Conservation (phyloP, 2,329 filamentous ascomycete genomes). For the Botrytis aclada region DNA sequence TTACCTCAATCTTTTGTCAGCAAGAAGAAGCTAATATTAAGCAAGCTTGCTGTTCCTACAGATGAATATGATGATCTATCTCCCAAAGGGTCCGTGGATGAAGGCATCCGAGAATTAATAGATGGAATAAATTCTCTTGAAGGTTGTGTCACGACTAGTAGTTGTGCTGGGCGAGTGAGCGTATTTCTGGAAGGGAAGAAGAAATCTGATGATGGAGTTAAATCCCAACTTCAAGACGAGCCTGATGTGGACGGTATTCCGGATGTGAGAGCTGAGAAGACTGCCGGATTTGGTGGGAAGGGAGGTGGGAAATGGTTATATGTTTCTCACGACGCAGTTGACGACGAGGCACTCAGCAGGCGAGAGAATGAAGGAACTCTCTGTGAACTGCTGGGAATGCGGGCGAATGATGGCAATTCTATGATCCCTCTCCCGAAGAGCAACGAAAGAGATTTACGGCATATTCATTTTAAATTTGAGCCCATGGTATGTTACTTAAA, state of each 20-base stretch:
- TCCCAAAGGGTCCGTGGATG: conserved; percentile 85
- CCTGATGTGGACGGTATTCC: conserved; percentile 24
- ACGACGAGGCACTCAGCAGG: conserved; percentile 22
- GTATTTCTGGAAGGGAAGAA: conserved; percentile 82
- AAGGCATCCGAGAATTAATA: conserved; percentile 73
- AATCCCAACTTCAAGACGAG: conserved; percentile 13
- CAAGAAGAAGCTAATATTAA: conserved; percentile 72
- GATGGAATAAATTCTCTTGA: conserved; percentile 70
- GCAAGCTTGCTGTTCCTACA: conserved; percentile 64
- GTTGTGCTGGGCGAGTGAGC: conserved; percentile 82
- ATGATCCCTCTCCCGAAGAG: not conserved
- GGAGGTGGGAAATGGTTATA: conserved; percentile 83
- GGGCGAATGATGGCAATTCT: conserved; percentile 31
- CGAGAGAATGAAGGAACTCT: conserved; percentile 32
- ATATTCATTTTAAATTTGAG: conserved; percentile 88
- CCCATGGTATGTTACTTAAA: conserved; percentile 68
- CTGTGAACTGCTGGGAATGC: conserved; percentile 43
- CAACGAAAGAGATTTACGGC: conserved; percentile 38
- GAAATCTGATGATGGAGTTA: conserved; percentile 16
- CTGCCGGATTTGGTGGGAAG: conserved; percentile 67
- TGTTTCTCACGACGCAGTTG: conserved; percentile 76
- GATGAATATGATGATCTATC: conserved; percentile 77
- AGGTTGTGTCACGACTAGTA: conserved; percentile 87
- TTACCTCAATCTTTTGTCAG: conserved; percentile 45
- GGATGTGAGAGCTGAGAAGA: conserved; percentile 33